A percentile compares a stretch with the other conserved stretches of the same genome.
phyloP scores from a whole-genome alignment of 176 grass and related monocot species.

The Alloteropsis semialata region DNA sequence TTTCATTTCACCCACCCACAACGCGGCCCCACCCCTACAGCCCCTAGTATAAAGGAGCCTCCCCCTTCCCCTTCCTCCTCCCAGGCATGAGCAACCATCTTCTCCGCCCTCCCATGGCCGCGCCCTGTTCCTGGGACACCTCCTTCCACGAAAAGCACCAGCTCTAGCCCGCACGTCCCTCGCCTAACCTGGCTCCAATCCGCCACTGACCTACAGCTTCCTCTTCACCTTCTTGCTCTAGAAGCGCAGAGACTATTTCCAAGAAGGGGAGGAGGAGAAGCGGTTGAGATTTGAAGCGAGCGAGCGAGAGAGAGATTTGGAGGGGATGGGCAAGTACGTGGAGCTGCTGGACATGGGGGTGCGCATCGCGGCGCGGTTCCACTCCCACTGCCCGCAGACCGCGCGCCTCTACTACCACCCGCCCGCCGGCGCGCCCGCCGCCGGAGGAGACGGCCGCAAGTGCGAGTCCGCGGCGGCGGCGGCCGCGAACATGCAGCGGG shows the following conservation, averaged over 20 bases:
- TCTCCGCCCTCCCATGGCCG: constrained; percentile 33
- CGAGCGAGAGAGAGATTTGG: too few species aligned
- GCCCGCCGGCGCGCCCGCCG: constrained; percentile 1
- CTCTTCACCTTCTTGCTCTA: not conserved
- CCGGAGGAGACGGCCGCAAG: not conserved
- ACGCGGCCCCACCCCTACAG: too few species aligned
- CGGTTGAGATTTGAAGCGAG: not conserved
- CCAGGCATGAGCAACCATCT: not conserved
- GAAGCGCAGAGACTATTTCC: not conserved
- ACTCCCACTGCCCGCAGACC: constrained; percentile 83
- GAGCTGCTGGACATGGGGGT: constrained; percentile 86
- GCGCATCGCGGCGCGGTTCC: constrained; percentile 81
- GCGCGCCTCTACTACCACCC: constrained; percentile 81
- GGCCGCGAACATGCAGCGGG: not conserved
- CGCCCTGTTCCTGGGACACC: constrained; percentile 27
- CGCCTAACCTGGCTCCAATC: not conserved
- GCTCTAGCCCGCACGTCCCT: not conserved
- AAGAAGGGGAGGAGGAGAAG: not conserved
- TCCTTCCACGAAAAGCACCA: constrained; percentile 21
- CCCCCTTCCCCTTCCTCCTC: not conserved
- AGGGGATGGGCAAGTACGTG: constrained; percentile 57
- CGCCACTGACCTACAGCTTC: not conserved
- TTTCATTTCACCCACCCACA: not conserved
- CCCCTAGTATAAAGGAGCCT: constrained; percentile 6
- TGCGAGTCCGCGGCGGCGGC: not conserved